phyloP scores from a whole-genome alignment of 2,329 filamentous ascomycete genomes.

The Ophiocordyceps camponoti-saundersi region DNA sequence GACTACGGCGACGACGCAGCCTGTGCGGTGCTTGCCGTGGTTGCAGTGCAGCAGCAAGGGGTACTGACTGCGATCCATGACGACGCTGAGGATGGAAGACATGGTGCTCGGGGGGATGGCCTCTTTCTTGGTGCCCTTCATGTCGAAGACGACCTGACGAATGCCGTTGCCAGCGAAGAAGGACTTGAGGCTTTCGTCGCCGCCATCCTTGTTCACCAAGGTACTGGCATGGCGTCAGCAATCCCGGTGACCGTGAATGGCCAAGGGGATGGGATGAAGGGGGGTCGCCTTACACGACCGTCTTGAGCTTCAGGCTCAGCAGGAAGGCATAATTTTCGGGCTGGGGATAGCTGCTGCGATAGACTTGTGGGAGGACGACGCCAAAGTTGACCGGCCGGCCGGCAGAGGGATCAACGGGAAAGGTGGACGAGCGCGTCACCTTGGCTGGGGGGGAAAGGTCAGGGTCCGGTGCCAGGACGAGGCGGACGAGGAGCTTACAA shows the following conservation, averaged over 20 bases:
- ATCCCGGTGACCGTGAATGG: not conserved
- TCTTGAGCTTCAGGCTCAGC: constrained; percentile 52
- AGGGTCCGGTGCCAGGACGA: not conserved
- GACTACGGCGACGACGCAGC: constrained; percentile 70
- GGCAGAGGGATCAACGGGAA: constrained; percentile 8
- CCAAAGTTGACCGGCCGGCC: constrained; percentile 56
- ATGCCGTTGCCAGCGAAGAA: constrained; percentile 56
- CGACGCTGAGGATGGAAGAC: constrained; percentile 50
- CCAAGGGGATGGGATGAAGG: not conserved
- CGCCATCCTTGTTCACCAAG: constrained; percentile 44
- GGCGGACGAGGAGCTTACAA: not conserved
- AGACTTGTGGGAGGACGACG: constrained; percentile 55
- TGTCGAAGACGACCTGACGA: constrained; percentile 55
- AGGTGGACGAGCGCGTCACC: constrained; percentile 4
- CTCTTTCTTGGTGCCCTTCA: constrained; percentile 79
- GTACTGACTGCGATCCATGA: constrained; percentile 57
- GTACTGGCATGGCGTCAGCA: constrained; percentile 26
- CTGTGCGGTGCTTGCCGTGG: constrained; percentile 84
- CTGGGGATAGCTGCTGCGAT: constrained; percentile 67
- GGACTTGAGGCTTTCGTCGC: constrained; percentile 28
- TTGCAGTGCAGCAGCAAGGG: constrained; percentile 85
- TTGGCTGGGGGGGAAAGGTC: not conserved
- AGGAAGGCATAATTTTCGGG: constrained; percentile 55
- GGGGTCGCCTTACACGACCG: constrained; percentile 46
- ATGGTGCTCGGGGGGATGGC: constrained; percentile 51